Evolutionary conservation across 1,284 basidiomycete species (phyloP).

Genomic region (Puccinia hordei): DNA sequence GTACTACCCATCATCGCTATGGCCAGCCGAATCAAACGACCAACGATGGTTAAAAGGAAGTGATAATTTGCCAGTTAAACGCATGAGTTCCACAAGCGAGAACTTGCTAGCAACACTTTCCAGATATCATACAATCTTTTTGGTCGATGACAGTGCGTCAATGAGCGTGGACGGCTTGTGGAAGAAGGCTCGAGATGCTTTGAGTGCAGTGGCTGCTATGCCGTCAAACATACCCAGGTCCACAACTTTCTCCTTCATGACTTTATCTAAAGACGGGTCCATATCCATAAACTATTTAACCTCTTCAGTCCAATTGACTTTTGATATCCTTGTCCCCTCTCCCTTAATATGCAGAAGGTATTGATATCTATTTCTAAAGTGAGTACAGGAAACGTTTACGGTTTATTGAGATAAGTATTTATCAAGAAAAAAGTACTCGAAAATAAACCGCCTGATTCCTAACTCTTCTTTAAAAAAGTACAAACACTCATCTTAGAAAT

Average conservation of each 20-base stretch:
- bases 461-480: not conserved
- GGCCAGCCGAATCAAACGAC: not conserved
- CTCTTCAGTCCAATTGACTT: not conserved
- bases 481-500: slow-evolving; percentile 29
- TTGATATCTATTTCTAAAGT: slow-evolving; percentile 50
- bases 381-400: not conserved
- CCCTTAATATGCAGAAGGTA: slow-evolving; percentile 24
- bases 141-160: slow-evolving; percentile 44
- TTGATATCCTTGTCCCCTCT: not conserved
- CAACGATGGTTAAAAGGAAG: not conserved
- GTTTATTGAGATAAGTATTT: not conserved
- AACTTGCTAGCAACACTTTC: slow-evolving; percentile 26
- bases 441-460: not conserved
- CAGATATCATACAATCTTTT: slow-evolving; percentile 44
- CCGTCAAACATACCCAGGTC: slow-evolving; percentile 31
- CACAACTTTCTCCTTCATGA: not conserved
- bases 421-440: not conserved
- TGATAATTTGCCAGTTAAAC: not conserved
- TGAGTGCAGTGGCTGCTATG: slow-evolving; percentile 36
- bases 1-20: not conserved
- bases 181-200: slow-evolving; percentile 27
- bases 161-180: slow-evolving; percentile 36
- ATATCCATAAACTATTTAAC: not conserved
- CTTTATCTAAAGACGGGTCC: no score
- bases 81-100: slow-evolving; percentile 10